Percentiles rank a stretch among this genome's conserved stretches.
These are phyloP conservation scores for Fusarium sp. DNA, from an alignment of 2,329 filamentous ascomycete species.

Conservation along the genomic window DNA sequence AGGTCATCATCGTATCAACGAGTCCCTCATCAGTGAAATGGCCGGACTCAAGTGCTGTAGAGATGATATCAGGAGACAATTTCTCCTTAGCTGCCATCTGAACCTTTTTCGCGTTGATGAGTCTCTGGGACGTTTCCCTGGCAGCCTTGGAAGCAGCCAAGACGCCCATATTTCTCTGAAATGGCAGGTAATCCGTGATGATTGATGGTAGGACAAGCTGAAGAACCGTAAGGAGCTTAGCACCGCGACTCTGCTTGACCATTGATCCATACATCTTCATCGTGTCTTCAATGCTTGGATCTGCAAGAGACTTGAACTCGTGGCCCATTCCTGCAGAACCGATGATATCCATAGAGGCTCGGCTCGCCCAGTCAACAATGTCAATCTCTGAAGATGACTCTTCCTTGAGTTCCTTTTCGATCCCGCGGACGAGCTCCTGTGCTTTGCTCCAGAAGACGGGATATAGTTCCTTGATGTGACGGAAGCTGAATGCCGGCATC, in stretches of 20 bases:
- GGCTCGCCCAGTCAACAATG: constrained; percentile 29
- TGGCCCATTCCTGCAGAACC: constrained; percentile 47
- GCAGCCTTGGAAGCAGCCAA: constrained; percentile 20
- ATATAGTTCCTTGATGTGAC: constrained; percentile 29
- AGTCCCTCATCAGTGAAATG: constrained; percentile 39
- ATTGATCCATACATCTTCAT: constrained; percentile 40
- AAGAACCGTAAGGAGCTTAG: constrained; percentile 11
- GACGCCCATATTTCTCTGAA: constrained; percentile 28
- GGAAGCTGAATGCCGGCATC: constrained; percentile 35
- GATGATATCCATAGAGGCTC: constrained; percentile 48
- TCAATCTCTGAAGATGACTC: not conserved
- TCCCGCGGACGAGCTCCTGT: constrained; percentile 6
- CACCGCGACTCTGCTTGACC: constrained; percentile 42
- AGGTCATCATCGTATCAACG: constrained; percentile 26
- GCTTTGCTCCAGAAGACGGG: constrained; percentile 28
- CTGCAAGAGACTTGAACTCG: constrained; percentile 46
- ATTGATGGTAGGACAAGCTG: constrained; percentile 24
- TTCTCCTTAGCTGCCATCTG: constrained; percentile 38
- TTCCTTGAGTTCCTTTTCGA: not conserved
- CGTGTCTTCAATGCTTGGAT: constrained; percentile 45
- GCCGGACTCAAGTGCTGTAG: constrained; percentile 45
- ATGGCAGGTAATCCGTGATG: constrained; percentile 25
- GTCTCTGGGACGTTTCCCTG: constrained; percentile 37
- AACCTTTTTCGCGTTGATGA: constrained; percentile 46
- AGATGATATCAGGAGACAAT: constrained; percentile 49